Conservation (phyloP, 768 basidiomycete species). For the Pleurotus giganteus region DNA sequence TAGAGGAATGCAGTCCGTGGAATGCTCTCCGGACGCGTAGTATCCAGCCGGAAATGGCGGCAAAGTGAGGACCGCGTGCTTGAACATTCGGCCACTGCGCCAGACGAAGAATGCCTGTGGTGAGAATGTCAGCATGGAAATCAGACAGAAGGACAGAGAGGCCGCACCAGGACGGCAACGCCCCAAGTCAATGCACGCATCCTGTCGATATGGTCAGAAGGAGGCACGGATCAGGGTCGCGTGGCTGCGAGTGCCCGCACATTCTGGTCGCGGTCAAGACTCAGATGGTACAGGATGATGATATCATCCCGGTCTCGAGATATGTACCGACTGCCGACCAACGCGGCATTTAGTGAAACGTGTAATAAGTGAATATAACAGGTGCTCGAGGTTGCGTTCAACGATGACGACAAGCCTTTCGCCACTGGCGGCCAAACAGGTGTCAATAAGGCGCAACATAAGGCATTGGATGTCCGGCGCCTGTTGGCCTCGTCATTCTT, state of each 20-base stretch:
- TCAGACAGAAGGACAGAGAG: neutral
- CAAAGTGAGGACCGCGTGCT: conserved; percentile 38
- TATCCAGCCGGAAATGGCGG: conserved; percentile 50
- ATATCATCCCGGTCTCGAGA: no score
- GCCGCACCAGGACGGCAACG: neutral
- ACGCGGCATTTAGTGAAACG: no score
- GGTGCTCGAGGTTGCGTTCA: neutral
- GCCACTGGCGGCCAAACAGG: neutral
- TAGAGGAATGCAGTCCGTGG: conserved; percentile 42
- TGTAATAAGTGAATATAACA: neutral
- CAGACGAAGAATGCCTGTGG: conserved; percentile 43
- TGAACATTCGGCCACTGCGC: conserved; percentile 39
- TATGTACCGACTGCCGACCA: no score
- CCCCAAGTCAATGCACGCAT: neutral
- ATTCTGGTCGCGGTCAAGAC: no score
- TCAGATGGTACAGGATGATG: no score
- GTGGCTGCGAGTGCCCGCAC: no score
- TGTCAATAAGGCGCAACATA: neutral
- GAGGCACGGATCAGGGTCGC: no score
- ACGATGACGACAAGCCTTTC: neutral
- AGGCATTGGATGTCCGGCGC: neutral
- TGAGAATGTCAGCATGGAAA: neutral
- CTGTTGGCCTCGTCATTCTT: neutral
- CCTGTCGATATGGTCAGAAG: neutral
- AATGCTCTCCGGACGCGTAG: conserved; percentile 48